phyloP scores from a whole-genome alignment of 2,329 filamentous ascomycete genomes.

The Alternaria brassicae region DNA sequence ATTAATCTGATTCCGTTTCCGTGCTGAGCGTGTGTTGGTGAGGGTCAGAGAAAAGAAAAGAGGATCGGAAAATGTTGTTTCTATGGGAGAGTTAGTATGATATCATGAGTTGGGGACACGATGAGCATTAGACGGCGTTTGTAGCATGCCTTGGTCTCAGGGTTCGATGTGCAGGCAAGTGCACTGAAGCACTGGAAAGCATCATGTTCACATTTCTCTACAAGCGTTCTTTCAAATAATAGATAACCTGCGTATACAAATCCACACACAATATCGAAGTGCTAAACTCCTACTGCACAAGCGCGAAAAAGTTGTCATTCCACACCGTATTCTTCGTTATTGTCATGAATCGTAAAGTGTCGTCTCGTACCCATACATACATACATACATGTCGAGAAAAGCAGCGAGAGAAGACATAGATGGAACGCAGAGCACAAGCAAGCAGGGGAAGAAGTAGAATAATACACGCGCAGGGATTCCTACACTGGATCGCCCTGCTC shows the following conservation, averaged over 20 bases:
- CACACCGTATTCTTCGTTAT: background rate
- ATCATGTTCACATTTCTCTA: background rate
- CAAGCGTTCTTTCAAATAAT: background rate
- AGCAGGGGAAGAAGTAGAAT: background rate
- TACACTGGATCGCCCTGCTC: background rate
- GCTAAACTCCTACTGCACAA: background rate
- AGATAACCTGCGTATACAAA: background rate
- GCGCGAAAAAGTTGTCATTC: background rate
- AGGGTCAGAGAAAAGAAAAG: background rate
- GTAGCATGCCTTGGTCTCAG: background rate
- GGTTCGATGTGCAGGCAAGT: background rate
- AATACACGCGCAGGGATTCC: constrained; percentile 7
- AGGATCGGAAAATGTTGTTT: background rate
- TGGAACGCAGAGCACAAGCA: background rate
- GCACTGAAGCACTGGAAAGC: background rate
- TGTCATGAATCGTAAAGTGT: background rate
- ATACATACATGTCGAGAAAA: background rate
- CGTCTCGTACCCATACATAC: background rate
- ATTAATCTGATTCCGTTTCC: constrained; percentile 9
- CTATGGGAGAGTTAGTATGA: background rate
- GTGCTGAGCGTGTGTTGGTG: background rate
- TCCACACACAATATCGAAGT: background rate
- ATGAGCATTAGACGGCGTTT: constrained; percentile 1
- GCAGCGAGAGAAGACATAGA: background rate
- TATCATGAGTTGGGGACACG: background rate